Evolutionary conservation across 148 eudicot genomes (phyloP).

Genomic region (Nyssa sinensis): DNA sequence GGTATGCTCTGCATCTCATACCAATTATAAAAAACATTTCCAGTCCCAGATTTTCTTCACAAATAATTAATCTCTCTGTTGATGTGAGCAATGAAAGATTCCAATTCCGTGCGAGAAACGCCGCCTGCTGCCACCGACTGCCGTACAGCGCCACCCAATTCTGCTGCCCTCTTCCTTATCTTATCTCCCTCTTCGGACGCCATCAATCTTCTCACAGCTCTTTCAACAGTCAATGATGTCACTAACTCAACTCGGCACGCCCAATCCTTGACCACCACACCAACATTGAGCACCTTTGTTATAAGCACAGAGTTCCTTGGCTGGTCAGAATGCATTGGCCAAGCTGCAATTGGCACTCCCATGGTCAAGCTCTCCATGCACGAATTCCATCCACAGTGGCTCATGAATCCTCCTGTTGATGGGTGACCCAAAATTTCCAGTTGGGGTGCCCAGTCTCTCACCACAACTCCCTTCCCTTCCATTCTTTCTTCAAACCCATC

Average conservation of each 20-base stretch:
- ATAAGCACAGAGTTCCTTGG: background rate
- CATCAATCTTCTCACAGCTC: background rate
- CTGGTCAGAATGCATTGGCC: conserved; percentile 8
- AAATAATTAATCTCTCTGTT: too few species aligned
- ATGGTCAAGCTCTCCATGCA: background rate
- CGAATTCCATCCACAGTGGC: conserved; percentile 7
- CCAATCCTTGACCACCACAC: background rate
- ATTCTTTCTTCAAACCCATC: too few species aligned
- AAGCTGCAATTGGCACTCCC: background rate
- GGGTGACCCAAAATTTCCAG: conserved; percentile 2
- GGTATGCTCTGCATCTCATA: too few species aligned
- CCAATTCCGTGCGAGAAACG: too few species aligned
- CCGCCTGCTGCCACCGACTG: too few species aligned
- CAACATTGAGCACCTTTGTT: background rate
- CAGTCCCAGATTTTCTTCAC: too few species aligned
- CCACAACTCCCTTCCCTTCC: conserved; percentile 25
- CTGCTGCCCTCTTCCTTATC: too few species aligned
- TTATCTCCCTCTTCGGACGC: too few species aligned
- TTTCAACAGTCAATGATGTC: background rate
- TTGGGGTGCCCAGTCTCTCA: conserved; percentile 5
- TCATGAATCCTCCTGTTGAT: conserved; percentile 1
- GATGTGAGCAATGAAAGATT: too few species aligned
- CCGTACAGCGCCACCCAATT: too few species aligned
- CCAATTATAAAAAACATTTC: too few species aligned
- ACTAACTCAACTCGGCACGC: background rate